Base-by-base conservation (phyloP, 192 early-diverging fungal species). In the Linderina pennispora region DNA sequence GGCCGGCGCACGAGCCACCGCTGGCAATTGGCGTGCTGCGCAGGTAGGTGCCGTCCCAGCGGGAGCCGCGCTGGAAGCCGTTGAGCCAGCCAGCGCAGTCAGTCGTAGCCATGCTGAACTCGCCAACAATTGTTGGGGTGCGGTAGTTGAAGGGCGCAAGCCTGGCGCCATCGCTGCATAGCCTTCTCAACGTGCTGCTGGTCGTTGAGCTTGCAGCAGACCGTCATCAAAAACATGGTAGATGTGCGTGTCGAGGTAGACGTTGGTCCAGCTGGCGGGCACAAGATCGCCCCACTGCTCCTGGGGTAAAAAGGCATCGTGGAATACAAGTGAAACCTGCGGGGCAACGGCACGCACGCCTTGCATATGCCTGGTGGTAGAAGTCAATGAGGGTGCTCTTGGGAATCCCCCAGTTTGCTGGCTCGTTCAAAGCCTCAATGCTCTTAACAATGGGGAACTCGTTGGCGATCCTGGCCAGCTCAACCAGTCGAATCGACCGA, bases 31-130 rank as follows among this genome's bases (percentile, higher is more conserved):
- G 37, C 34, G 31, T 23, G 3, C 36, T 21, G 0, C 38, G 43
- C 28, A 53, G 50, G n/a, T 53, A 77, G 1, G 77, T 77, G 8
- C 84, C 84, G 23, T 89, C 81, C 68, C 79, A 86, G 8, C 81
- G 68, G n/a, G 77, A 55, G 6, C 77, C 76, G 3, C 45, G 35
- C 25, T 74, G 71, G 24, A 84, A 69, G 4, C 86, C 86, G 48
- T 86, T 88, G 23, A 87, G 53, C 67, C 78, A 85, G 7, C 74
- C 76, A 4, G 81, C 78, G 48, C 86, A 88, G 47, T 88, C 83
- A 19, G 80, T 83, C 21, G 77, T 81, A 13, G 84, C 84, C 14
- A 81, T 44, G n/a, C 82, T 82, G 36, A 79, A 88, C 42, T 88
- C 86, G 23, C 86, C 86, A 2, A 81, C 80, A 51, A 88, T 82